Percentiles rank a stretch among this genome's conserved stretches.
Conservation (phyloP, 257 asterid genomes). For the Solanum pennellii region DNA sequence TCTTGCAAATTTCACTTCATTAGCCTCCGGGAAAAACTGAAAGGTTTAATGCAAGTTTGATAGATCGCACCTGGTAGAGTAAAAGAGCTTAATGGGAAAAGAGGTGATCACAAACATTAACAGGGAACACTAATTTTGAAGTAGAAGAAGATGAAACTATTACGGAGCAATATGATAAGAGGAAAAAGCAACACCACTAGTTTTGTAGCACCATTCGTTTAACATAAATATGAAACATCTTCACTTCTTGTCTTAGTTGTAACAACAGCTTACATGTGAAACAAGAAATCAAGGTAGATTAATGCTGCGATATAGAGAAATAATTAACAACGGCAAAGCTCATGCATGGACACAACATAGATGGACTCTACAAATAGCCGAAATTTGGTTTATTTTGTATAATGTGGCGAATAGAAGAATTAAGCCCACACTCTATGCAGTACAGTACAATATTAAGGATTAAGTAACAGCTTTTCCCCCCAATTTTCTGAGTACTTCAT, state of each 20-base stretch:
- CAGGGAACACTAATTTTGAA: background rate
- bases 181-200: background rate
- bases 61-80: background rate
- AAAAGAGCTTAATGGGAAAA: background rate
- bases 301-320: background rate
- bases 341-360: background rate
- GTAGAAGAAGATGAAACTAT: background rate
- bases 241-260: background rate
- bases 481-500: background rate
- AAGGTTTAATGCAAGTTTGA: conserved; percentile 4
- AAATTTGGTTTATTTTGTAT: background rate
- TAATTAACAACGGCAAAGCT: background rate
- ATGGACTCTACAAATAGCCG: background rate
- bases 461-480: background rate
- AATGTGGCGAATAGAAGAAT: background rate
- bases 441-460: background rate
- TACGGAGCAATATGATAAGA: background rate
- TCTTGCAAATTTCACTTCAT: conserved; percentile 77
- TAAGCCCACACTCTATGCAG: background rate
- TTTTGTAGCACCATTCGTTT: background rate
- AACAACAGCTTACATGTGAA: background rate
- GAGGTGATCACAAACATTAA: background rate
- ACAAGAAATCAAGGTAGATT: background rate
- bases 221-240: background rate
- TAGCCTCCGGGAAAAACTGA: conserved; percentile 96